A percentile compares a stretch with the other conserved stretches of the same genome.
These are phyloP conservation scores for Lepiota subincarnata DNA, from an alignment of 768 basidiomycete genomes.

Conservation along the genomic window DNA sequence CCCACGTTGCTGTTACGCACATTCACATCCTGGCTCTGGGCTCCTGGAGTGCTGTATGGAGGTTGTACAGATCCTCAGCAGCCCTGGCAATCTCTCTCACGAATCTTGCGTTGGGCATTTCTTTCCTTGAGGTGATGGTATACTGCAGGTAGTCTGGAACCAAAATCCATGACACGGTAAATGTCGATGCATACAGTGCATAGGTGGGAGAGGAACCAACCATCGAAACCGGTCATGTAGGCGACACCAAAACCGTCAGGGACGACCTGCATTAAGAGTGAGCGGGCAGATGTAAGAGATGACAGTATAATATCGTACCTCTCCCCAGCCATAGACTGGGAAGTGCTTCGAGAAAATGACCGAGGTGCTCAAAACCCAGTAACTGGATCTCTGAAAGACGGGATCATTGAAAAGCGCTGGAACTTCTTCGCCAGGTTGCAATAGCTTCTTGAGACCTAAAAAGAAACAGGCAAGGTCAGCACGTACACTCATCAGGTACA, in stretches of 20 bases:
- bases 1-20: neutral
- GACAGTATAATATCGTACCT: conserved; percentile 37
- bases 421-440: conserved; percentile 56
- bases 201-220: conserved; percentile 32
- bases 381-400: conserved; percentile 61
- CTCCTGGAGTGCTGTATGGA: conserved; percentile 35
- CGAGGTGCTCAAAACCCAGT: conserved; percentile 90
- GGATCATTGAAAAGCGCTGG: conserved; percentile 77
- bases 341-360: conserved; percentile 86
- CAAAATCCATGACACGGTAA: neutral
- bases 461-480: too few relatives aligned
- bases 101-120: conserved; percentile 78
- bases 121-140: conserved; percentile 82
- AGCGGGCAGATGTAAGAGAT: neutral
- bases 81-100: conserved; percentile 60
- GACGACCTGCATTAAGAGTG: conserved; percentile 53
- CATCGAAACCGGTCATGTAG: conserved; percentile 88
- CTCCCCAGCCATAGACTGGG: conserved; percentile 89
- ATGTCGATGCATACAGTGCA: conserved; percentile 10
- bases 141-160: conserved; percentile 71
- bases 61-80: conserved; percentile 62
- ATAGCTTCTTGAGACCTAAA: conserved; percentile 66
- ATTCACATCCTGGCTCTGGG: conserved; percentile 33
- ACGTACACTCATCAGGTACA: neutral
- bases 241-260: conserved; percentile 93